phyloP scores from a whole-genome alignment of 495 filamentous ascomycete genomes.

The Filosporella fistucella region DNA sequence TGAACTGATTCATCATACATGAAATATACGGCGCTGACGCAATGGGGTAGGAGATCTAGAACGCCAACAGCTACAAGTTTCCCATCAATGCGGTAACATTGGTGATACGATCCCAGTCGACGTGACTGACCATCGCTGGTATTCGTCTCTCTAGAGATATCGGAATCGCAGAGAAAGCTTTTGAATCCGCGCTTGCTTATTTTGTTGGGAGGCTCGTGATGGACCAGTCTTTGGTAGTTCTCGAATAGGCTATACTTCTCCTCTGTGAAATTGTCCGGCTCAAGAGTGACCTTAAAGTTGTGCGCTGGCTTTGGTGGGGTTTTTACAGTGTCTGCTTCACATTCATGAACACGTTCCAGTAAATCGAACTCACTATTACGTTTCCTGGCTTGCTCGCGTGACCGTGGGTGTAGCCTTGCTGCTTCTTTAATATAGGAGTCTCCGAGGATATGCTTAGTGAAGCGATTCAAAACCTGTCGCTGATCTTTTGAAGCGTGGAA shows the following conservation, averaged over 20 bases:
- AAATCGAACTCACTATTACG: constrained; percentile 75
- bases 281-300: constrained; percentile 72
- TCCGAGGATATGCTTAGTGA: constrained; percentile 82
- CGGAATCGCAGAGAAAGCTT: constrained; percentile 80
- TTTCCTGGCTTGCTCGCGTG: constrained; percentile 73
- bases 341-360: constrained; percentile 64
- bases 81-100: constrained; percentile 90
- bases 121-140: constrained; percentile 44
- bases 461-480: constrained; percentile 81
- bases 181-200: constrained; percentile 69
- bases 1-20: constrained; percentile 85
- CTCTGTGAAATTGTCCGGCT: constrained; percentile 73
- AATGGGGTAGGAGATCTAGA: constrained; percentile 79
- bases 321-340: constrained; percentile 31
- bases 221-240: constrained; percentile 81
- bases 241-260: constrained; percentile 83
- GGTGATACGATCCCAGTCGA: constrained; percentile 84
- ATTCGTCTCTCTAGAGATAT: constrained; percentile 51
- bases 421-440: constrained; percentile 70
- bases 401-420: constrained; percentile 67
- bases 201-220: constrained; percentile 64
- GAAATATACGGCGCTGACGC: constrained; percentile 92
- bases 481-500: constrained; percentile 78
- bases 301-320: constrained; percentile 61
- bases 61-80: constrained; percentile 84